A percentile compares a stretch with the other conserved stretches of the same genome.
Conservation (phyloP, 2,329 filamentous ascomycete genomes). For the Monilinia polystroma region DNA sequence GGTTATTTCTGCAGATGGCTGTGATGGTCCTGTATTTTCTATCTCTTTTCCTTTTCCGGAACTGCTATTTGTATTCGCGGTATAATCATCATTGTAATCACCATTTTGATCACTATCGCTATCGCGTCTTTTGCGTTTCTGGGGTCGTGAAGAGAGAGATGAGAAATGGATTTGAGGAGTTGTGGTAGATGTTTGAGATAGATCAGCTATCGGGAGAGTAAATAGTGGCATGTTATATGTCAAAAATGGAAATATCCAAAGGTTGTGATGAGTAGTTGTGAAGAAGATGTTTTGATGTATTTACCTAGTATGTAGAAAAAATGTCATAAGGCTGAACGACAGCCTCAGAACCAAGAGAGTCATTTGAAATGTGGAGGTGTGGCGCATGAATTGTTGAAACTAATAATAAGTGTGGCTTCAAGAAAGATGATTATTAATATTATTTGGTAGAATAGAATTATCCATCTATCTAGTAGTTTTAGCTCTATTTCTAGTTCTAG, state of each 20-base stretch:
- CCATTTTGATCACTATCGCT: slow-evolving; percentile 3
- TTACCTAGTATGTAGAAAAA: background rate
- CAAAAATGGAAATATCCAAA: too few relatives aligned
- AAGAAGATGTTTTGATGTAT: background rate
- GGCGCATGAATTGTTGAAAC: background rate
- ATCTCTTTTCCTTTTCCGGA: background rate
- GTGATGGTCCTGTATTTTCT: background rate
- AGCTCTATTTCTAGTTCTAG: too few relatives aligned
- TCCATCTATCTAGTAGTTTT: too few relatives aligned
- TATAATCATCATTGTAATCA: slow-evolving; percentile 4
- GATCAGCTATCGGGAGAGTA: slow-evolving; percentile 31
- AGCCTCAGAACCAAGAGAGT: background rate
- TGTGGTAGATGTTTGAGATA: slow-evolving; percentile 24
- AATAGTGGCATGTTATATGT: slow-evolving; percentile 33
- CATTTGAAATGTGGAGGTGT: background rate
- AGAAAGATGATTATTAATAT: background rate
- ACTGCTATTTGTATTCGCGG: background rate
- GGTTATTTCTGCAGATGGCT: slow-evolving; percentile 37
- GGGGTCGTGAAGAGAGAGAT: slow-evolving; percentile 26
- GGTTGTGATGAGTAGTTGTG: background rate
- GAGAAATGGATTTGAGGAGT: slow-evolving; percentile 25
- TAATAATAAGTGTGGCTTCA: background rate
- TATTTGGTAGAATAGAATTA: too few relatives aligned
- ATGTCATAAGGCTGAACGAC: slow-evolving; percentile 3
- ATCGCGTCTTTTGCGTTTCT: slow-evolving; percentile 13